Percentiles rank a stretch among this genome's conserved stretches.
Evolutionary conservation across 2,329 filamentous ascomycete genomes (phyloP).

Genomic region (Tolypocladium sp.): DNA sequence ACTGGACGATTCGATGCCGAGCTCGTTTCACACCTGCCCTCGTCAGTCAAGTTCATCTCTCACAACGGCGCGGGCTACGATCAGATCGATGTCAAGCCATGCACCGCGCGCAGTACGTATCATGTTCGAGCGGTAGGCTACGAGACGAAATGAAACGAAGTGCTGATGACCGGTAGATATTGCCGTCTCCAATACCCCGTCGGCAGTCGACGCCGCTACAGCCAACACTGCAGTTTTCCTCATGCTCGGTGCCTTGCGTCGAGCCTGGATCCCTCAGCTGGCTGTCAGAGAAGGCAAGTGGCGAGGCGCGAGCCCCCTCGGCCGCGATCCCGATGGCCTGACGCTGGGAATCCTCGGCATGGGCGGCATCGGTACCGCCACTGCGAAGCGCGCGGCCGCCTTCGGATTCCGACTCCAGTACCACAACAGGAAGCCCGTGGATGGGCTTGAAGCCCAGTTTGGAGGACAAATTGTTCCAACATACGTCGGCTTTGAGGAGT

Average conservation of each 20-base stretch:
- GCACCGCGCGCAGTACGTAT: conserved; percentile 26
- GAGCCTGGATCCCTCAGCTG: conserved; percentile 52
- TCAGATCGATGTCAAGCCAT: conserved; percentile 57
- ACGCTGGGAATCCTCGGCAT: conserved; percentile 49
- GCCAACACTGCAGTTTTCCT: conserved; percentile 64
- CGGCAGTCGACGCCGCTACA: conserved; percentile 59
- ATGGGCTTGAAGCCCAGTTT: conserved; percentile 32
- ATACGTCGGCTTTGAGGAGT: conserved; percentile 45
- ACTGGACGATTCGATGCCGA: conserved; percentile 57
- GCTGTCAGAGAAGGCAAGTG: conserved; percentile 51
- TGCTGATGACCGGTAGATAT: conserved; percentile 22
- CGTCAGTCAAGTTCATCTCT: conserved; percentile 30
- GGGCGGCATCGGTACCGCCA: conserved; percentile 47
- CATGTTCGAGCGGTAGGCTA: no score
- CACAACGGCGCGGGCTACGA: conserved; percentile 52
- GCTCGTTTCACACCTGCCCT: conserved; percentile 37
- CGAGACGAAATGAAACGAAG: rapidly evolving
- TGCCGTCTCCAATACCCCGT: conserved; percentile 58
- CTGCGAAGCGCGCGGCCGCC: conserved; percentile 35
- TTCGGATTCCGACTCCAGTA: conserved; percentile 52
- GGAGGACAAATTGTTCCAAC: background rate
- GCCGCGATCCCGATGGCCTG: conserved; percentile 61
- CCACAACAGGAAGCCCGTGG: conserved; percentile 37
- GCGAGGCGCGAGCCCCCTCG: conserved; percentile 38
- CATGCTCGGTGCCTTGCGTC: conserved; percentile 58